phyloP scores from a whole-genome alignment of 2,329 filamentous ascomycete genomes.

The Aureobasidium sp. region DNA sequence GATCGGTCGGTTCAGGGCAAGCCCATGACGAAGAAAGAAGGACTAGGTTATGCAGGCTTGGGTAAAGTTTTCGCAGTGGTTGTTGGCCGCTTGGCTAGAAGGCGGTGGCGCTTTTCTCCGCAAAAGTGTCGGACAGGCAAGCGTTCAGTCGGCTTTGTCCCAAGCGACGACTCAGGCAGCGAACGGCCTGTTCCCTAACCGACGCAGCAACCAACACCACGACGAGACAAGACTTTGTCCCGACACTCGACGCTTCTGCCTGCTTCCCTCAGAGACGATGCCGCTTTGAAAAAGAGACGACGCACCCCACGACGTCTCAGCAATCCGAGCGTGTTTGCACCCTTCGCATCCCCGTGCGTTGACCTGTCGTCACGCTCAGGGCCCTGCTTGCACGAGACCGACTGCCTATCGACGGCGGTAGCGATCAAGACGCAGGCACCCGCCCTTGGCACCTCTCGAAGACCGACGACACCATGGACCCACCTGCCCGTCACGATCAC shows the following conservation, averaged over 20 bases:
- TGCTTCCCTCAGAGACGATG: neutral
- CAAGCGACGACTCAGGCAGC: conserved; percentile 11
- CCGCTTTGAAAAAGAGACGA: neutral
- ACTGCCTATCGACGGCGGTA: neutral
- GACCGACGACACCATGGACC: conserved; percentile 12
- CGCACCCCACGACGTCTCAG: neutral
- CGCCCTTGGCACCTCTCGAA: neutral
- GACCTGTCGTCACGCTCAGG: conserved; percentile 13
- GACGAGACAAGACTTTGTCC: neutral
- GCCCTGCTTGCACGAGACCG: conserved; percentile 11
- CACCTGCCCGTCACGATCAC: conserved; percentile 4
- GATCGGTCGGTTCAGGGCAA: neutral
- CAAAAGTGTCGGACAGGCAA: conserved; percentile 1
- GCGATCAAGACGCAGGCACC: neutral
- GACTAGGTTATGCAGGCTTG: neutral
- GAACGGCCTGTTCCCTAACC: conserved; percentile 3
- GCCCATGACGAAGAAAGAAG: neutral
- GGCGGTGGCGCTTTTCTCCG: conserved; percentile 9
- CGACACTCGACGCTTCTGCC: neutral
- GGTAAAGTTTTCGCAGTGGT: neutral
- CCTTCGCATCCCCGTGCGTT: conserved; percentile 11
- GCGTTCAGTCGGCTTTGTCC: neutral
- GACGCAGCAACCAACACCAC: neutral
- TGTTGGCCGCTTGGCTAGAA: neutral
- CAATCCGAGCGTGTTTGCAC: neutral